Base-by-base conservation (phyloP, 768 basidiomycete genomes). In the Boletus subparvulus region DNA sequence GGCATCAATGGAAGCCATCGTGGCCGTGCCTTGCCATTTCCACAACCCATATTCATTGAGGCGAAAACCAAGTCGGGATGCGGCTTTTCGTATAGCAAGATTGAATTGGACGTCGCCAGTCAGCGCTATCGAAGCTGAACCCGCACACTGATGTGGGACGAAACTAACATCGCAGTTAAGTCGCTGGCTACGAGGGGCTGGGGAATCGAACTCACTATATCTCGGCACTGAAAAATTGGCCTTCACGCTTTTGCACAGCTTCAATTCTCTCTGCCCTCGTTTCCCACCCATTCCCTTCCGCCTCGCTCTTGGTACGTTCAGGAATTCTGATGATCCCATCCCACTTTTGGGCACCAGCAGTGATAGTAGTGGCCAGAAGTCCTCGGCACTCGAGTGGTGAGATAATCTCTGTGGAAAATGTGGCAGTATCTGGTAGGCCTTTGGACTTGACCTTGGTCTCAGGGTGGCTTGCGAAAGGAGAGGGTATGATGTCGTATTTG, bases 31-130 rank as follows among this genome's bases (percentile, higher is more conserved):
- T 40, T 69, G 71, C 83, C 84, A 86, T 48, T 70, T 74, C 88
- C 88, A 89, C 4, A 89, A 71, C 13, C 87, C 88, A 59, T 75
- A 81, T 60, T 85, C 83, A 60, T 86, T 80, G 30, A 89, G 74
- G 35, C 78, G 73, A 63, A 86, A 61, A 16, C 80, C 81, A 3
- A 75, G 62, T 43, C 70, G 73, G 7, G 62, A 50, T 0, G 87
- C 88, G 39, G 73, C 71, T 21, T 60, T 65, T 33, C 75, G 74
- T 2, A 82, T 56, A 41, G 78, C 70, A 47, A 73, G 69, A 41
- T 72, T 68, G 64, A 86, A 85, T 26, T 75, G 74, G 0, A 47
- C 41, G 63, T 87, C 84, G 10, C 87, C 87, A 2, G 87, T 89
- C 21, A 81, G 62, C 13, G 74, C 61, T 35, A 89, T 70, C 28